phyloP scores from a whole-genome alignment of 176 grass and related monocot species.

The Aegilops speltoides region DNA sequence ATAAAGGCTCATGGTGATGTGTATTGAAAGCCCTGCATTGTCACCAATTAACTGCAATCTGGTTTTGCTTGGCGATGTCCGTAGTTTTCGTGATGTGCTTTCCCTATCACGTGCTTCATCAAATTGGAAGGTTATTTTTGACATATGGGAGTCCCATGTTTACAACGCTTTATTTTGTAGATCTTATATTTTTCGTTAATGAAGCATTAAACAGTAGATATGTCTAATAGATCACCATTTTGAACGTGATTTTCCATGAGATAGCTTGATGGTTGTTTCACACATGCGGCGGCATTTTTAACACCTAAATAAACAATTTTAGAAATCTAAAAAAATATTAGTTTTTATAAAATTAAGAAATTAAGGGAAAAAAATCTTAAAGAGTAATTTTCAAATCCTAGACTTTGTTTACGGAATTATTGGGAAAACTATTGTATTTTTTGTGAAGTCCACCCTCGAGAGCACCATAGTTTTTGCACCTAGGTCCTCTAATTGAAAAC shows the following conservation, averaged over 20 bases:
- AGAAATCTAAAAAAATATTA: neutral
- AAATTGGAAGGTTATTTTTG: neutral
- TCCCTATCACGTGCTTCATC: neutral
- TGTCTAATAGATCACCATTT: neutral
- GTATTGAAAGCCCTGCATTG: neutral
- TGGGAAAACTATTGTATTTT: neutral
- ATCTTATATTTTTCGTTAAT: neutral
- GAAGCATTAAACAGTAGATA: neutral
- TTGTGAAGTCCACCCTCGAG: too few species aligned
- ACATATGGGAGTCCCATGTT: neutral
- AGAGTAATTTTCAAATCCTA: neutral
- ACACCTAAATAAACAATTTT: neutral
- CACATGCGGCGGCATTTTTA: neutral
- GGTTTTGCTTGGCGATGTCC: neutral
- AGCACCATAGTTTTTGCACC: too few species aligned
- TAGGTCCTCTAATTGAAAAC: too few species aligned
- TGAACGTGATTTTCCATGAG: neutral
- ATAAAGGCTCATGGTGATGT: neutral
- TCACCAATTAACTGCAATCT: neutral
- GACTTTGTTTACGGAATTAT: neutral
- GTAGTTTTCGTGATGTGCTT: neutral
- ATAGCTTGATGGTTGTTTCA: neutral
- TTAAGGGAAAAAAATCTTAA: neutral
- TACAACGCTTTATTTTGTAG: neutral
- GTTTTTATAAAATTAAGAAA: neutral